Evolutionary conservation across 2,329 filamentous ascomycete species (phyloP), one percentile per base, ranked within the genome.

Genomic region (Pseudogymnoascus sp.): DNA sequence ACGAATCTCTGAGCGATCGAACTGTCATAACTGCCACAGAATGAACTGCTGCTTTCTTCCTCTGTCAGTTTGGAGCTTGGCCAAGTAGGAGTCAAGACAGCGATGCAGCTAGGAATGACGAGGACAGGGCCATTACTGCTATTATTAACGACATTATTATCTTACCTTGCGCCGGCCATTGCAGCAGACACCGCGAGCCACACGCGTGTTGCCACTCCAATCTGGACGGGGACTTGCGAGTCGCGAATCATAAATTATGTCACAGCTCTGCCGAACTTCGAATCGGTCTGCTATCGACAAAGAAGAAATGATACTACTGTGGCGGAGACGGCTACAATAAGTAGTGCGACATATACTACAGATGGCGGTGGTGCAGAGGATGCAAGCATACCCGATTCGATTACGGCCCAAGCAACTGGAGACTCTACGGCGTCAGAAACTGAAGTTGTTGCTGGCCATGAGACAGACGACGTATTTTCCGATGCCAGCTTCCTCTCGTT

Each of bases 401-500:
- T 59, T 64, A 13, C 61, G 62, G 13, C 39, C 64, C 31, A 64
- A 65, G 13, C 33, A 59, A 59, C 58, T 18, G 48, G 48, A 8
- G 48, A 55, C 5, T 12, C 58, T 59, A 27, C n/a, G 39, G 59
- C 35, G 36, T 27, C 58, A 59, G 58, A 59, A 15, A 37, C 33
- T 3, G 27, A 15, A 21, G 33, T 37, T 42, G 13, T 31, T 27
- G 59, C 59, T 25, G 25, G 36, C 13, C 21, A 60, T 29, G 81
- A 85, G 61, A 72, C 78, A 13, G 87, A 89, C 62, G 79, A 80
- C 5, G 88, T 89, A 58, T 78, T 88, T 9, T 87, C 90, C 69
- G 89, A 90, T 67, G 83, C 87, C 52, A 87, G 92, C 5, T 97
- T 97, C 73, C 85, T 97, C 69, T 97, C 94, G 0, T 99, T 99